phyloP scores from a whole-genome alignment of 1,284 basidiomycete genomes.

The Apiotrichum akiyoshidainum region DNA sequence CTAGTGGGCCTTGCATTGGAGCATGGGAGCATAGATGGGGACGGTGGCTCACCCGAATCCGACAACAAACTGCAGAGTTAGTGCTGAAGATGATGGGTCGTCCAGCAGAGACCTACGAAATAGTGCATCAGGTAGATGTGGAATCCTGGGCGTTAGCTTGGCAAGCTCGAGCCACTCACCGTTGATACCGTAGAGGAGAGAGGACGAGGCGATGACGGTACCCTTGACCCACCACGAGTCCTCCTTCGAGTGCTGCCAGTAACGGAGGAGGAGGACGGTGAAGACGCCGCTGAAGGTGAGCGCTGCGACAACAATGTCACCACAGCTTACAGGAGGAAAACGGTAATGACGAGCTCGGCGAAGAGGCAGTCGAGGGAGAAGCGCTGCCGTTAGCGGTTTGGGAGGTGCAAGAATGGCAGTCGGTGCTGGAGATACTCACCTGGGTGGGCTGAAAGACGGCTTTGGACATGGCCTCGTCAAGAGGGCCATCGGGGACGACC shows the following conservation, averaged over 20 bases:
- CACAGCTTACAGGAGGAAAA: background rate
- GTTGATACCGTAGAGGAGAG: background rate
- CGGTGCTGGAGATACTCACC: too few species aligned
- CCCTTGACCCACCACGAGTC: constrained; percentile 27
- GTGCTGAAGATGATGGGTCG: background rate
- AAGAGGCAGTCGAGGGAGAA: background rate
- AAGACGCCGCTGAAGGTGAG: constrained; percentile 22
- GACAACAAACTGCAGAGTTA: background rate
- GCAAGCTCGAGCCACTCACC: background rate
- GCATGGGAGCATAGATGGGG: too few species aligned
- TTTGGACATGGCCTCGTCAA: background rate
- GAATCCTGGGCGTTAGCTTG: background rate
- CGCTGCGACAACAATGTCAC: background rate
- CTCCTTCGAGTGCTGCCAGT: constrained; percentile 6
- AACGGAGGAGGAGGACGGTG: constrained; percentile 15
- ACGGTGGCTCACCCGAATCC: too few species aligned
- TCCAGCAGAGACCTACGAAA: background rate
- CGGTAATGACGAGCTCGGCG: background rate
- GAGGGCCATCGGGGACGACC: background rate
- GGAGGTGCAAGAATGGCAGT: too few species aligned
- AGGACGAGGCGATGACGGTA: constrained; percentile 17
- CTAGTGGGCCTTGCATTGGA: too few species aligned
- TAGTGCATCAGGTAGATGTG: background rate
- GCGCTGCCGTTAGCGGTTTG: background rate
- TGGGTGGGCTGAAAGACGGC: background rate